These are phyloP conservation scores for Pyrenochaeta sp. DNA, from an alignment of 2,329 filamentous ascomycete species.

Conservation along the genomic window DNA sequence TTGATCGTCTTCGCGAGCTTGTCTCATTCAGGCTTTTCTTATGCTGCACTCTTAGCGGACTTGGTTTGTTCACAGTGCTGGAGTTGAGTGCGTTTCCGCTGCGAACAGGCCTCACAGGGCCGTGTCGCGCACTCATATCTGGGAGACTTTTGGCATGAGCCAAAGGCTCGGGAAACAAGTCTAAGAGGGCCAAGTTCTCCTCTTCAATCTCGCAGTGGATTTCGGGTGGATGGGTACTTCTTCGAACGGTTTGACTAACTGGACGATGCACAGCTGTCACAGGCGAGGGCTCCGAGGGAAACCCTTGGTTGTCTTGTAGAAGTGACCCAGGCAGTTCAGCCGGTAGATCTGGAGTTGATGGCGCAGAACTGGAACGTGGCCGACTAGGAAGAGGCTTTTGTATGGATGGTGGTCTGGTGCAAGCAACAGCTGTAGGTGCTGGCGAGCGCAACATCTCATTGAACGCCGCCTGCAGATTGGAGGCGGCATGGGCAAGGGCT, in stretches of 20 bases:
- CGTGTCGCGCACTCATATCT: slow-evolving; percentile 17
- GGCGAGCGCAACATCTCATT: slow-evolving; percentile 55
- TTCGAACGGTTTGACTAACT: slow-evolving; percentile 15
- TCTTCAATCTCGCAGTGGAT: neutral
- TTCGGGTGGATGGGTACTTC: slow-evolving; percentile 14
- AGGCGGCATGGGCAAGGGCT: slow-evolving; percentile 36
- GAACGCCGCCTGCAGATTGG: slow-evolving; percentile 50
- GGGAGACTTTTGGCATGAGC: slow-evolving; percentile 25
- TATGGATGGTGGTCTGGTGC: slow-evolving; percentile 35
- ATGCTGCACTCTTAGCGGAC: slow-evolving; percentile 30
- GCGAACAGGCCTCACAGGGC: slow-evolving; percentile 36
- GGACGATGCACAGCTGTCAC: slow-evolving; percentile 21
- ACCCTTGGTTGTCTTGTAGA: slow-evolving; percentile 44
- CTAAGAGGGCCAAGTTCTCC: slow-evolving; percentile 1
- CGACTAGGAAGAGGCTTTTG: slow-evolving; percentile 47
- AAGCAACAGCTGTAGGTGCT: slow-evolving; percentile 38
- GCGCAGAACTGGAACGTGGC: slow-evolving; percentile 51
- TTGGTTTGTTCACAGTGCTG: slow-evolving; percentile 21
- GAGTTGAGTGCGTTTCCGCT: slow-evolving; percentile 31
- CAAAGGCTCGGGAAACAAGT: slow-evolving; percentile 18
- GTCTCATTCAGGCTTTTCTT: slow-evolving; percentile 32
- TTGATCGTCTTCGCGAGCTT: slow-evolving; percentile 25
- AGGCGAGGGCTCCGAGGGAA: slow-evolving; percentile 25
- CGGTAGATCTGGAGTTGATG: slow-evolving; percentile 47
- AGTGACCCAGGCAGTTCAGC: slow-evolving; percentile 38